phyloP scores from a whole-genome alignment of 192 early-diverging fungal species.

The Backusella parvicylindrica region DNA sequence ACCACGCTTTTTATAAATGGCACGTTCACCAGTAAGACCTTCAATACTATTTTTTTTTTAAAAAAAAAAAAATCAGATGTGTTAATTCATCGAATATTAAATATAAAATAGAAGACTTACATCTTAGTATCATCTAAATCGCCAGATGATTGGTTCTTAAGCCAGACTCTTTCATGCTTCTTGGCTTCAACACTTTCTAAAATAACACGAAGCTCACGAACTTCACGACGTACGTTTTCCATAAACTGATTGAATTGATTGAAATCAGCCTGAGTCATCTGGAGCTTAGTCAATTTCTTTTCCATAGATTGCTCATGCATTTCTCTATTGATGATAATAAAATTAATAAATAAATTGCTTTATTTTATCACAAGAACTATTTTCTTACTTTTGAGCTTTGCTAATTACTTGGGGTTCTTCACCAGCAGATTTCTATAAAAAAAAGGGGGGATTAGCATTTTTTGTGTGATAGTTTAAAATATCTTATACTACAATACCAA shows the following conservation, averaged over 20 bases:
- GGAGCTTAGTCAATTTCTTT: conserved; percentile 62
- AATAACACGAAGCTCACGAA: conserved; percentile 73
- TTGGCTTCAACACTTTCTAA: conserved; percentile 74
- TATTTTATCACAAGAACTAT: background rate
- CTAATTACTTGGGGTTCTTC: conserved; percentile 28
- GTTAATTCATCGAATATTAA: background rate
- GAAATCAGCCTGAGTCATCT: conserved; percentile 70
- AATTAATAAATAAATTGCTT: background rate
- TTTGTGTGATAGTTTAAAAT: background rate
- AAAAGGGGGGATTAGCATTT: background rate
- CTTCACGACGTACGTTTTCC: conserved; percentile 61
- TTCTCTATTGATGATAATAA: conserved; percentile 32
- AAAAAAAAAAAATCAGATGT: too few relatives aligned
- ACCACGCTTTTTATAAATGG: conserved; percentile 80
- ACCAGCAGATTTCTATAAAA: conserved; percentile 29
- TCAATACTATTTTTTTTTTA: conserved; percentile 39
- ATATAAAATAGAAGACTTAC: conserved; percentile 23
- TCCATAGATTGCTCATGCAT: conserved; percentile 71
- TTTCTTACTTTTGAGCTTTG: conserved; percentile 34
- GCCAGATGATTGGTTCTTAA: conserved; percentile 74
- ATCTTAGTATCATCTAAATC: conserved; percentile 81
- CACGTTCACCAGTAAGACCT: conserved; percentile 71
- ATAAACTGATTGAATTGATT: conserved; percentile 45
- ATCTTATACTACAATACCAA: conserved; percentile 37
- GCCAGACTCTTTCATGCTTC: conserved; percentile 81